phyloP scores from a whole-genome alignment of 2,329 filamentous ascomycete species.

The Paracoccidioides brasiliensis region DNA sequence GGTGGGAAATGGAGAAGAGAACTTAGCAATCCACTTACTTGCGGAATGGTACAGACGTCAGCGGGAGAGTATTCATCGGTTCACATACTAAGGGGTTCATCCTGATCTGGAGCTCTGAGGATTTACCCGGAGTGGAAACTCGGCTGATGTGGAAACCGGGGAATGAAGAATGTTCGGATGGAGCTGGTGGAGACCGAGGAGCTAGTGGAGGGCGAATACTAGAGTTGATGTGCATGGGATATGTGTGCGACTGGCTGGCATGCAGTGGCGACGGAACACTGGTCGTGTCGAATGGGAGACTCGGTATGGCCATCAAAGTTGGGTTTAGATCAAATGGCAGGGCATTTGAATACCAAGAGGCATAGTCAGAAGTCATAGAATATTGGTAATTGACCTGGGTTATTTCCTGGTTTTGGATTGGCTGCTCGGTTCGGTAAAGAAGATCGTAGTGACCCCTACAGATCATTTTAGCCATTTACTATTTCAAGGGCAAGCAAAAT shows the following conservation, averaged over 20 bases:
- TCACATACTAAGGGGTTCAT: conserved; percentile 31
- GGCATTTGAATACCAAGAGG: conserved; percentile 25
- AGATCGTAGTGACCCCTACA: conserved; percentile 80
- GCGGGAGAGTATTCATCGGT: conserved; percentile 27
- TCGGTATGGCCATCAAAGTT: conserved; percentile 30
- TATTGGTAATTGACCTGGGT: conserved; percentile 31
- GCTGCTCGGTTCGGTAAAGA: conserved; percentile 55
- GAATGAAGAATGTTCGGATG: conserved; percentile 13
- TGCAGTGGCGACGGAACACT: conserved; percentile 20
- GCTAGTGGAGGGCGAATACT: conserved; percentile 1
- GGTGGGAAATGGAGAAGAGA: too few relatives aligned
- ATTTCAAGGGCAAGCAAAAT: background rate
- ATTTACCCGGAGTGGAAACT: conserved; percentile 20
- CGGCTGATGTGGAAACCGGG: conserved; percentile 17
- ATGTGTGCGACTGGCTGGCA: conserved; percentile 19
- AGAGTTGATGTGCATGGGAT: conserved; percentile 18
- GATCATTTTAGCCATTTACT: conserved; percentile 12
- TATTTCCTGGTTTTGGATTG: conserved; percentile 8
- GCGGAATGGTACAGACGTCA: conserved; percentile 27
- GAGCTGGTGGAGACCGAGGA: conserved; percentile 11
- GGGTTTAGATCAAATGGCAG: conserved; percentile 29
- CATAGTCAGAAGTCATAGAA: conserved; percentile 26
- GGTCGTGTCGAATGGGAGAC: conserved; percentile 25
- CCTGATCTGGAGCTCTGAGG: conserved; percentile 21
- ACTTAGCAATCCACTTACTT: conserved; percentile 20